Conservation (phyloP, 2,329 filamentous ascomycete genomes). For the Claviceps arundinis region DNA sequence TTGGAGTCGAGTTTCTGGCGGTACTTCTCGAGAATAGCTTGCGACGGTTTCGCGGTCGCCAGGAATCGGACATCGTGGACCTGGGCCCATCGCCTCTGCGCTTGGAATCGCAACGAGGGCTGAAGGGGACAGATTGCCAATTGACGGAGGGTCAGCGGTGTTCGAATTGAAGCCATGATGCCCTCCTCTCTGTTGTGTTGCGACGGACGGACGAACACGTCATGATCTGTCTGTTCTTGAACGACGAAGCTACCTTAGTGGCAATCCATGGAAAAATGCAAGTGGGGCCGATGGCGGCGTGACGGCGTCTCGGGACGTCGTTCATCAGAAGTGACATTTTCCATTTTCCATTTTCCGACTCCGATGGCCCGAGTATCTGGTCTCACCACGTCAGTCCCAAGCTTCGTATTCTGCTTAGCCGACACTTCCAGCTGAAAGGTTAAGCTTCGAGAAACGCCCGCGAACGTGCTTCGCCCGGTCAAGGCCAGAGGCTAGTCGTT, state of each 20-base stretch:
- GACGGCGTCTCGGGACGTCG: background rate
- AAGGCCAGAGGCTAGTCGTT: background rate
- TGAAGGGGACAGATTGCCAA: constrained; percentile 22
- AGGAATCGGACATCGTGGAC: constrained; percentile 88
- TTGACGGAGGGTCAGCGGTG: constrained; percentile 32
- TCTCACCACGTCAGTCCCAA: background rate
- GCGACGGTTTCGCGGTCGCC: constrained; percentile 58
- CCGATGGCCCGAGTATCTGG: too few relatives aligned
- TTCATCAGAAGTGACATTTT: background rate
- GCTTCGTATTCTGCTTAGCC: background rate
- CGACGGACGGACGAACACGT: background rate
- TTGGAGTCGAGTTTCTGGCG: constrained; percentile 72
- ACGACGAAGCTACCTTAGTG: too few relatives aligned
- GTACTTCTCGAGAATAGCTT: constrained; percentile 71
- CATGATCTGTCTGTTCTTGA: too few relatives aligned
- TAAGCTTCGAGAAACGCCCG: background rate
- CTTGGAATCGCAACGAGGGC: constrained; percentile 19
- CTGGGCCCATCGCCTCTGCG: constrained; percentile 75
- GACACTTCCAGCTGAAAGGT: background rate
- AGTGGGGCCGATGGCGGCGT: background rate
- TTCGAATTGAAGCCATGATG: constrained; percentile 36
- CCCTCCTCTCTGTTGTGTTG: background rate
- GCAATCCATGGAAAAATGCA: too few relatives aligned
- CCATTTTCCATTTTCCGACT: background rate
- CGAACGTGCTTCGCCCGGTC: background rate